Evolutionary conservation across 305 asterid genomes (phyloP), one percentile per base, ranked within the genome.

Genomic region (Fraxinus sp.): DNA sequence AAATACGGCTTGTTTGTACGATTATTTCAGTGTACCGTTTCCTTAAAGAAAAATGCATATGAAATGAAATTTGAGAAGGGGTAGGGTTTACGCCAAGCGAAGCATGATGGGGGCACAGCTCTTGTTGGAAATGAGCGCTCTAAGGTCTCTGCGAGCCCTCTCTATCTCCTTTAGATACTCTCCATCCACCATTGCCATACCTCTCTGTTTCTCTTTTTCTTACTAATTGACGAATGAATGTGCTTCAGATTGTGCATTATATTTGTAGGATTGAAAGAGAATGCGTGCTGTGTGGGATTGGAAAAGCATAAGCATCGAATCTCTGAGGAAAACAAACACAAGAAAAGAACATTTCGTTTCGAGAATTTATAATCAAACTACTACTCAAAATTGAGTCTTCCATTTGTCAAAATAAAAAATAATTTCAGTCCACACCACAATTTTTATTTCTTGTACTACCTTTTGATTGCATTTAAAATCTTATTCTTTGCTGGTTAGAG

Each of bases 71-170:
- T 84, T 72, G 62, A 32, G 79, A 35, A 13, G 26, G 74, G 37
- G 3, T 26, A 1, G 9, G 39, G 30, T 0, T 82, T 92, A 95
- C 96, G 99, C 99, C 88, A 93, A 85, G 13, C 99, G 99, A 79
- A 95, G 98, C 94, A 95, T 89, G 73, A 95, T 91, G 3, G 98
- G 98, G 41, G 98, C 98, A 74, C 97, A 94, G 33, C 85, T 90
- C 88, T 91, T 93, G 90, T 87, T 80, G 76, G 92, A 92, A 87
- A 95, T 92, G 78, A 95, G 93, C 66, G 95, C 94, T 86, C 97
- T 85, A 4, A 95, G 94, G 78, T 92, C 92, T 87, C 95, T 86
- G 2, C 95, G 90, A 14, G 97, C 90, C 81, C 81, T 84, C 79
- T 92, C 96, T 13, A 92, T 89, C 80, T 93, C 95, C 91, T 92